A percentile compares a stretch with the other conserved stretches of the same genome.
Conservation (phyloP, 805 yeast species). For the Starmerella apis region DNA sequence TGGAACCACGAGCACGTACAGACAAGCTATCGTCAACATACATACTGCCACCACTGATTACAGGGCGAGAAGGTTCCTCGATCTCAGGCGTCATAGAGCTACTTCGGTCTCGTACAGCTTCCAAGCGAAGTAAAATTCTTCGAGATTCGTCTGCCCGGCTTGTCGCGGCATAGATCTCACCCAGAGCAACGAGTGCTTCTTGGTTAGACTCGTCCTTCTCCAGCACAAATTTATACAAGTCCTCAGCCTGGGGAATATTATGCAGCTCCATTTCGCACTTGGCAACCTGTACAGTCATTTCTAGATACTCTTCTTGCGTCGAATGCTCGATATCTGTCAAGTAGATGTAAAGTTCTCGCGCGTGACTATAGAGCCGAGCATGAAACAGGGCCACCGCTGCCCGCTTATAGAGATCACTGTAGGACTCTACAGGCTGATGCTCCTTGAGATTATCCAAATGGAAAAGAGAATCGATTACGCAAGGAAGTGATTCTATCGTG, state of each 20-base stretch:
- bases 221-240: conserved; percentile 24
- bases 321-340: conserved; percentile 37
- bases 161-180: conserved; percentile 57
- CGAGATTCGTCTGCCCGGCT: conserved; percentile 30
- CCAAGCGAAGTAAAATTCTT: conserved; percentile 10
- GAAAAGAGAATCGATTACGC: conserved; percentile 56
- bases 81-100: neutral
- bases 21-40: neutral
- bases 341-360: conserved; percentile 53
- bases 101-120: conserved; percentile 8
- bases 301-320: conserved; percentile 25
- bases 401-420: conserved; percentile 61
- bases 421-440: conserved; percentile 44
- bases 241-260: conserved; percentile 32
- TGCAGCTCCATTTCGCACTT: conserved; percentile 66
- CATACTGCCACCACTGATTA: conserved; percentile 6
- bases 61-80: neutral
- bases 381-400: conserved; percentile 68
- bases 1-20: conserved; percentile 4
- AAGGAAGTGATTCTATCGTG: conserved; percentile 27
- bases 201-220: conserved; percentile 38
- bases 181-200: conserved; percentile 66
- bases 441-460: conserved; percentile 56
- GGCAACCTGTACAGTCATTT: conserved; percentile 50
- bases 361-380: conserved; percentile 62